Base-by-base conservation (phyloP, 2,329 filamentous ascomycete genomes). In the Alternaria novae-zelandiae region DNA sequence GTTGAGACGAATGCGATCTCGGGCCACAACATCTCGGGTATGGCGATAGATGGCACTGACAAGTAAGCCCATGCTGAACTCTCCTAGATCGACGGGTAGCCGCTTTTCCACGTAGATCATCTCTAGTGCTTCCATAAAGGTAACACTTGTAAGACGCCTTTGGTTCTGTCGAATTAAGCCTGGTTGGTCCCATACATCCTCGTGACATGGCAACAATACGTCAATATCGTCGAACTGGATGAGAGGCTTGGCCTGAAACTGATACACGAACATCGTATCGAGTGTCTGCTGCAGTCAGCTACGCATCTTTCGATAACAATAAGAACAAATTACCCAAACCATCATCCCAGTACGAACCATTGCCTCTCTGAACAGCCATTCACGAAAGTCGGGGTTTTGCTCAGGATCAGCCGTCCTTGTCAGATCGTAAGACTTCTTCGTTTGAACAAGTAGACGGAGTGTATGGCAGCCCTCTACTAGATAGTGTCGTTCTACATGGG, bases 31-130 rank as follows among this genome's bases (percentile, higher is more conserved):
- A 58, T 86, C 82, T 81, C 83, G 85, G 54, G 82, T 83, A 43
- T 83, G 79, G 25, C 81, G 82, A 58, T 84, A 86, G 9, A 87
- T 77, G 6, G 83, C 84, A 68, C 86, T 84, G 23, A 86, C 80
- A 17, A 85, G 77, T 9, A 87, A 72, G 23, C 83, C 78, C 11
- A 84, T 81, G 32, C 82, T 82, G 61, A 86, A 84, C 45, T 86
- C 84, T 17, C 84, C 83, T 32, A 83, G 80, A 15, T 77, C 78
- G 1, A 78, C 69, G 10, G 82, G 76, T 7, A 86, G 70, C 36
- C 73, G 76, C 68, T 86, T 86, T 65, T 85, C 83, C 21, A 85
- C 79, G 67, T 86, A 86, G 3, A 86, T 67, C 4, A 78, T 78
- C 54, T 85, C 80, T 12, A 85, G 74, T 2, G 83, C 82, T 47